Evolutionary conservation across 225 moss, liverwort and hornwort species (phyloP).

Genomic region (Marchantia polymorpha): DNA sequence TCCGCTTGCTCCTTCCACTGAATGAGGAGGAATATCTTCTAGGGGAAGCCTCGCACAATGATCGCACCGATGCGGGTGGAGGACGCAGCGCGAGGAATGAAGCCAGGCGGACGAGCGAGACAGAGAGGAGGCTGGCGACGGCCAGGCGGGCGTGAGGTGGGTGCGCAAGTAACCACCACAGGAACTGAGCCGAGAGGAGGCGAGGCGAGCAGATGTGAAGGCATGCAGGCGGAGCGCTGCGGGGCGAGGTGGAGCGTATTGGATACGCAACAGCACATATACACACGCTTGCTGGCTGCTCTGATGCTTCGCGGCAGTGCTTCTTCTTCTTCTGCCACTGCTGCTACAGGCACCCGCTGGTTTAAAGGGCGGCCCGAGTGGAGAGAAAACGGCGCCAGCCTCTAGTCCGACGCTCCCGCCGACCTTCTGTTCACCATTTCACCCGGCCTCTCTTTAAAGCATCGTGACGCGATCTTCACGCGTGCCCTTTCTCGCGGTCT

Average conservation of each 20-base stretch:
- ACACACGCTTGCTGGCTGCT: not conserved
- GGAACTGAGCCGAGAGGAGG: not conserved
- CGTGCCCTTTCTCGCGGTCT: not conserved
- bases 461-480: conserved; percentile 8
- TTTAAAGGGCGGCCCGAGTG: not conserved
- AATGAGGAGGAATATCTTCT: conserved; percentile 16
- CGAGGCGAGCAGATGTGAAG: not conserved
- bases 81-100: not conserved
- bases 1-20: not conserved
- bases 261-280: not conserved
- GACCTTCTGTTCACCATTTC: conserved; percentile 16
- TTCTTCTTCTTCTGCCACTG: not conserved
- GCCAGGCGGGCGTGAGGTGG: not conserved
- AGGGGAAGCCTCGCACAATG: conserved; percentile 4
- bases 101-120: not conserved
- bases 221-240: not conserved
- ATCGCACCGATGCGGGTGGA: conserved; percentile 5
- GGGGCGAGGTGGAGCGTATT: not conserved
- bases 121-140: not conserved
- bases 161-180: not conserved
- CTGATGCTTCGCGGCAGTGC: not conserved
- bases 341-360: not conserved
- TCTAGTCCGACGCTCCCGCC: conserved; percentile 13
- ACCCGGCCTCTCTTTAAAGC: not conserved
- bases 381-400: conserved; percentile 18